A percentile compares a stretch with the other conserved stretches of the same genome.
These are phyloP conservation scores for Tympanopsis confertula DNA, from an alignment of 2,329 filamentous ascomycete species.

Conservation along the genomic window DNA sequence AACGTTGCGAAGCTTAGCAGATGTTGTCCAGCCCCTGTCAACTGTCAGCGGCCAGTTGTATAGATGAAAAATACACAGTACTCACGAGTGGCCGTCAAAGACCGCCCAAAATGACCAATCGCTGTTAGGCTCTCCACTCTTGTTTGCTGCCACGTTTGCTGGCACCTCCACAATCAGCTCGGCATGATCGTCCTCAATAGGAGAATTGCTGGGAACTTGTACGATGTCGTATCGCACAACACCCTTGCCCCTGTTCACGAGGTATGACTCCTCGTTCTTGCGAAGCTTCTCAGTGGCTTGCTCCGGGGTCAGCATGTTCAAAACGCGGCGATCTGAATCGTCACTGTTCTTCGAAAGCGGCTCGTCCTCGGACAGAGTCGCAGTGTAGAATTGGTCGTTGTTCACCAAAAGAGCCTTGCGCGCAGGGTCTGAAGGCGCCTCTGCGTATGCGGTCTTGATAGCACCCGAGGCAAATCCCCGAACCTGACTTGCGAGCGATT, in stretches of 20 bases:
- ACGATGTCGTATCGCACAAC: constrained; percentile 91
- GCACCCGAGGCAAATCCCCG: no score
- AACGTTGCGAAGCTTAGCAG: constrained; percentile 83
- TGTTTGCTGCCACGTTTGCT: constrained; percentile 1
- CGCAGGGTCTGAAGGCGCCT: constrained; percentile 20
- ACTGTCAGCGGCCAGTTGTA: not conserved
- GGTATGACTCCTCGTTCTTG: constrained; percentile 81
- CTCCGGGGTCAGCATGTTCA: constrained; percentile 94
- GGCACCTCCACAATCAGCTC: constrained; percentile 95
- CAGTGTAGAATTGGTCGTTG: constrained; percentile 80
- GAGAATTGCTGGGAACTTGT: constrained; percentile 89
- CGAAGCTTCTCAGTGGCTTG: constrained; percentile 85
- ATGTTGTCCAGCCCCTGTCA: constrained; percentile 86
- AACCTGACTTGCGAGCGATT: not conserved
- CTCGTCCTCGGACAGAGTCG: constrained; percentile 71
- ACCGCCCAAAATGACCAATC: constrained; percentile 99
- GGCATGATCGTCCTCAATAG: constrained; percentile 95
- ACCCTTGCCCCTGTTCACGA: constrained; percentile 78
- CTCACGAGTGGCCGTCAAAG: constrained; percentile 89
- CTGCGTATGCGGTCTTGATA: not conserved
- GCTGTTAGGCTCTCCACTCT: constrained; percentile 38
- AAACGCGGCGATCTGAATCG: constrained; percentile 70
- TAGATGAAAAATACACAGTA: constrained; percentile 10
- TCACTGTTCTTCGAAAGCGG: constrained; percentile 82
- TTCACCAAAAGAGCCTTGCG: constrained; percentile 75